phyloP scores from a whole-genome alignment of 495 filamentous ascomycete genomes.

The Aspergillus carlsbadensis region DNA sequence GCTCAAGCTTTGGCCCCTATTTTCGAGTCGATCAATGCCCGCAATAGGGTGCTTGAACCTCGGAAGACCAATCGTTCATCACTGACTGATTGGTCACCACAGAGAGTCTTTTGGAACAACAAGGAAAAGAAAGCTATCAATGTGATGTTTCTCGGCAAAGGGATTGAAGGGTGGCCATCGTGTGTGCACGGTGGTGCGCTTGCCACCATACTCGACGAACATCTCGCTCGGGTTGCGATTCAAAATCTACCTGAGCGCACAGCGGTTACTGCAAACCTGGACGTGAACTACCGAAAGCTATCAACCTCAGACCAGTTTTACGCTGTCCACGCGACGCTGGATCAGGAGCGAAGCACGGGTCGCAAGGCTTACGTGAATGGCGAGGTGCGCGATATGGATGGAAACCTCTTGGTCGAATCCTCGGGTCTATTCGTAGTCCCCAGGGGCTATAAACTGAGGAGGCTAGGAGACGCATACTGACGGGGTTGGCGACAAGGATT shows the following conservation, averaged over 20 bases:
- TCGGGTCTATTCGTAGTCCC: conserved; percentile 66
- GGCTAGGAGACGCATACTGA: conserved; percentile 46
- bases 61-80: conserved; percentile 3
- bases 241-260: conserved; percentile 39
- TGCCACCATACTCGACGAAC: conserved; percentile 71
- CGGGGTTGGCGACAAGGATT: neutral
- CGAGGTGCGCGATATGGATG: conserved; percentile 52
- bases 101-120: conserved; percentile 53
- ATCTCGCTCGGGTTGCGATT: conserved; percentile 41
- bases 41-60: neutral
- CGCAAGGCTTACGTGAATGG: conserved; percentile 63
- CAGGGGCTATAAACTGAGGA: conserved; percentile 45
- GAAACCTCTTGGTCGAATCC: conserved; percentile 53
- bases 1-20: no score
- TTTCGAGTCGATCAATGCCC: conserved; percentile 14
- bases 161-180: conserved; percentile 69
- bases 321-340: conserved; percentile 53
- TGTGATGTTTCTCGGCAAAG: conserved; percentile 64
- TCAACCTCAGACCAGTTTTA: conserved; percentile 62
- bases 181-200: conserved; percentile 74
- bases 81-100: conserved; percentile 26
- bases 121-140: conserved; percentile 45
- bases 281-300: conserved; percentile 60
- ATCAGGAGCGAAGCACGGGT: conserved; percentile 51
- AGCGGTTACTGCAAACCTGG: conserved; percentile 64